Evolutionary conservation across 148 eudicot genomes (phyloP).

Genomic region (Vaccinium macrocarpon): DNA sequence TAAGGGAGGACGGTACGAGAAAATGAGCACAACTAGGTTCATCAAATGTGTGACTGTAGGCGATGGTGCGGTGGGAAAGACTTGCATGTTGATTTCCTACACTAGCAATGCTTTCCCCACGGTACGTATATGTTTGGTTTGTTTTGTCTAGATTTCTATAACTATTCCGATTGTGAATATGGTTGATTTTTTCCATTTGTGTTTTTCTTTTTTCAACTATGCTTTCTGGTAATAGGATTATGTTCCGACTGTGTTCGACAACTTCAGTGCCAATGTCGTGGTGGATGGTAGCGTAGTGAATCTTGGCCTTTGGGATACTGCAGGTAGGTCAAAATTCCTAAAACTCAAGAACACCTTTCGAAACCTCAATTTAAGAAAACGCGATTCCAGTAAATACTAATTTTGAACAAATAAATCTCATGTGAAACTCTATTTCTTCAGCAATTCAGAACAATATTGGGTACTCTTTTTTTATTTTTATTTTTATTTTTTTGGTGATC

Average conservation of each 20-base stretch:
- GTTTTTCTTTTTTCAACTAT: neutral
- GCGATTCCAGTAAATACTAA: too few relatives aligned
- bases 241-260: slow-evolving; percentile 67
- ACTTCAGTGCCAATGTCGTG: slow-evolving; percentile 65
- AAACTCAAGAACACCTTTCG: neutral
- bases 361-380: too few relatives aligned
- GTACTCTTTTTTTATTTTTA: too few relatives aligned
- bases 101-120: slow-evolving; percentile 49
- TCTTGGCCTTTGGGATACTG: slow-evolving; percentile 69
- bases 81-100: slow-evolving; percentile 47
- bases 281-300: slow-evolving; percentile 63
- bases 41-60: slow-evolving; percentile 49
- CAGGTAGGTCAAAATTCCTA: slow-evolving; percentile 32
- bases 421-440: neutral
- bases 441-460: neutral
- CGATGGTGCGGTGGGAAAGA: slow-evolving; percentile 51
- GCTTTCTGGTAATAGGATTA: slow-evolving; percentile 43
- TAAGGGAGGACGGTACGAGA: neutral
- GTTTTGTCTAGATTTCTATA: neutral
- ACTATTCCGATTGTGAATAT: neutral
- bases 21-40: slow-evolving; percentile 37
- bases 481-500: too few relatives aligned
- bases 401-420: neutral
- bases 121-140: slow-evolving; percentile 18
- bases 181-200: neutral